Base-by-base conservation (phyloP, 2,329 filamentous ascomycete species). In the Thielaviopsis punctulata region DNA sequence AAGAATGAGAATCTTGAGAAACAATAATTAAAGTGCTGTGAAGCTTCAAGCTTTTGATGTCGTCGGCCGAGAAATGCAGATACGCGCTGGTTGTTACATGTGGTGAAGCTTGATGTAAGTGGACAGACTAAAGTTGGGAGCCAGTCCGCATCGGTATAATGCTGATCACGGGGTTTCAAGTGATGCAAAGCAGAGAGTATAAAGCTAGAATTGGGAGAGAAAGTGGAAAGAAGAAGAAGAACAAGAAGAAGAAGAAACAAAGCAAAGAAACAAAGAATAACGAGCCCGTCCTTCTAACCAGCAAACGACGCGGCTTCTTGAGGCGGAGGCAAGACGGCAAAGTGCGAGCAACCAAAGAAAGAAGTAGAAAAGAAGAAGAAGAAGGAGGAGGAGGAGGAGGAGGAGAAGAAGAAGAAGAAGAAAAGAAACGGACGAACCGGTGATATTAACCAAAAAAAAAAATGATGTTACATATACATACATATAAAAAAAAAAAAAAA, bases 311-410 rank as follows among this genome's bases (percentile, higher is more conserved):
- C 52, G 25, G 45, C 36, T 45, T 30, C 23, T 25, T 18, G 44
- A 25, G 43, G 27, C 22, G 44, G 47, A 13, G 46, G 19, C 52
- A 33, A 53, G 36, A 55, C 30, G 44, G 41, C 33, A 54, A 51
- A 49, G 27, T 44, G 48, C 39, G 36, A 43, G 41, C n/a, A 48
- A 23, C 50, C 19, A 25, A 50, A 27, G 23, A 43, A n/a, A 24
- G 18, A 49, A 53, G 33, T 45, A 52, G 44, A 45, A 43, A 49
- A 36, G 6, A 24, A 19, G 41, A 39, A 13, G 23, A 41, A 45
- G 8, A 23, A 39, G 19, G 23, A 41, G 36, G 8, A 23, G 27
- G n/a, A 27, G 23, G 8, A 50, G 27, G 24, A 22, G 18, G 19
- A 36, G n/a, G 15, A 27, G 33, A 27, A 25, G 23, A 44, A 7